Conservation (phyloP, 768 basidiomycete species). For the Russula griseocarnosa region DNA sequence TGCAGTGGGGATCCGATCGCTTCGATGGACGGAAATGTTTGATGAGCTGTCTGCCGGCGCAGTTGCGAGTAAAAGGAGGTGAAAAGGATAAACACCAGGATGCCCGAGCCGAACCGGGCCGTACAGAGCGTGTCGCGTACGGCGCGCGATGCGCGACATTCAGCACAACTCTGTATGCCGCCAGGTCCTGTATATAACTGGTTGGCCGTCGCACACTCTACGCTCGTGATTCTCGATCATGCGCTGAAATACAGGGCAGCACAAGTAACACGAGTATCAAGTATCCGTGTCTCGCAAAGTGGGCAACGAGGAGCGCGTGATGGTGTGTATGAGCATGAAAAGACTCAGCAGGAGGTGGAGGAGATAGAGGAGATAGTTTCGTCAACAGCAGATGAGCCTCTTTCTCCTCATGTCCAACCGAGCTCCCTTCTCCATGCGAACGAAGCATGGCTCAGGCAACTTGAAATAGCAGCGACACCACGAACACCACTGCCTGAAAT, state of each 20-base stretch:
- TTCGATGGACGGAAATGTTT: constrained; percentile 24
- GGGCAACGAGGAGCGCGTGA: not conserved
- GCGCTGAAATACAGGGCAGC: constrained; percentile 56
- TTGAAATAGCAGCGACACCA: not conserved
- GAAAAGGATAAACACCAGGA: no score
- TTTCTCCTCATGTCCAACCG: constrained; percentile 1
- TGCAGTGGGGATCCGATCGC: constrained; percentile 15
- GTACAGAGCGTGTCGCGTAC: no score
- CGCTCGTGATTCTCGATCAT: constrained; percentile 57
- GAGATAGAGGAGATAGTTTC: not conserved
- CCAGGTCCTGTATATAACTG: constrained; percentile 68
- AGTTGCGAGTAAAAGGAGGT: no score
- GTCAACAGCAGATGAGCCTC: not conserved
- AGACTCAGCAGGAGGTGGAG: not conserved
- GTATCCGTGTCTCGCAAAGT: constrained; percentile 11
- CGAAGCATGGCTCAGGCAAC: constrained; percentile 20
- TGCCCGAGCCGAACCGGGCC: no score
- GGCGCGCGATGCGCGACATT: no score
- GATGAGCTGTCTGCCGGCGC: constrained; percentile 3
- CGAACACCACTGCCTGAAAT: not conserved
- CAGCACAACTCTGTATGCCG: constrained; percentile 45
- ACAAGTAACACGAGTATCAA: constrained; percentile 34
- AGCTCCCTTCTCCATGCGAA: constrained; percentile 20
- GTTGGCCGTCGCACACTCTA: constrained; percentile 61
- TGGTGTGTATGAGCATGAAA: constrained; percentile 1